Evolutionary conservation across 495 filamentous ascomycete genomes (phyloP), one percentile per base, ranked within the genome.

Genomic region (Peziza echinospora): DNA sequence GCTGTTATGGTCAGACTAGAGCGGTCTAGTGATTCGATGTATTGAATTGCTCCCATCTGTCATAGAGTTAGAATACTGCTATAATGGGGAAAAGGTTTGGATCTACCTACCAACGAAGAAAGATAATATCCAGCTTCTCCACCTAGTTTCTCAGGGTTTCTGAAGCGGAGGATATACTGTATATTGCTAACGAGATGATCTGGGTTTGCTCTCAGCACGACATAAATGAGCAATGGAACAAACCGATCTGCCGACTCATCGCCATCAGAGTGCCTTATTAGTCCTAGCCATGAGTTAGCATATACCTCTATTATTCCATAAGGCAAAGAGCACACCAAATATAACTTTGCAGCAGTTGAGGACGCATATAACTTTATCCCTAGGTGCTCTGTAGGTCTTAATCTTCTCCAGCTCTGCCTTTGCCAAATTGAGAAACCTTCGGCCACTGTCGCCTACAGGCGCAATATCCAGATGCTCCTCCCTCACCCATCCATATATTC

Each of bases 331-430:
- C 71, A 54, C 61, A 83, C 86, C 89, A 66, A 99, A 96, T 46
- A 99, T 94, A 46, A 99, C 89, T 62, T 99, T 99, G 71, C 89
- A 99, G 64, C 85, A 93, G 64, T 99, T 99, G 41, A 99, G 64
- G 44, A 96, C 82, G 62, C 89, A 96, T 41, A 99, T 96, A 17
- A 99, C 84, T 62, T 99, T 99, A 64, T 99, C 89, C 58, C 89
- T 70, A 10, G 89, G 89, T 9, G 89, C 89, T 47, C 91, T 75
- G 58, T 99, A 99, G 11, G 78, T 86, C 55, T 84, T 92, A 48
- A 99, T 91, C 62, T 99, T 99, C 13, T 84, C 62, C 26, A 99
- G 64, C 61, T 99, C 91, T 83, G 58, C 82, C 54, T 93, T 83
- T 21, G 89, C 91, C 44, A 96, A 69, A 48, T 71, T 71, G 50